Conservation (phyloP, 805 yeast genomes). For the Dipodascopsis uninucleata region DNA sequence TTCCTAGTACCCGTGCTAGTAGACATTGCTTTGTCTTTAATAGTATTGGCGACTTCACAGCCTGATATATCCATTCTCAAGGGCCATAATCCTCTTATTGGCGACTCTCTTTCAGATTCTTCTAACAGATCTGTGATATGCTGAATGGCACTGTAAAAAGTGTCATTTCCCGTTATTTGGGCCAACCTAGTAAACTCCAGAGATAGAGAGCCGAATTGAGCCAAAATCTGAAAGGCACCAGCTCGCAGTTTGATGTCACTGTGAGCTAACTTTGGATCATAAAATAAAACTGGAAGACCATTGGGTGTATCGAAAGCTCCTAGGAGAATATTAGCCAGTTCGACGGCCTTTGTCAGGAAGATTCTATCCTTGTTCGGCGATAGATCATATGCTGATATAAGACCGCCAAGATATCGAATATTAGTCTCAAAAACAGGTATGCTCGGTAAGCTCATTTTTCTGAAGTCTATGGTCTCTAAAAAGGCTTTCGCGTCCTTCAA, state of each 20-base stretch:
- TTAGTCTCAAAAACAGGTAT: conserved; percentile 52
- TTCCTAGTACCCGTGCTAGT: not conserved
- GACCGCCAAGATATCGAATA: conserved; percentile 52
- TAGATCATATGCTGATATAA: conserved; percentile 51
- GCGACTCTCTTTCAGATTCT: conserved; percentile 35
- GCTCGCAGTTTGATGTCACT: conserved; percentile 30
- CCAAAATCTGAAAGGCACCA: conserved; percentile 36
- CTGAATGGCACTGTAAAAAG: conserved; percentile 48
- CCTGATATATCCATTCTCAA: conserved; percentile 50
- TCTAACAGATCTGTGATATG: conserved; percentile 43
- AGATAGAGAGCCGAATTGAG: conserved; percentile 50
- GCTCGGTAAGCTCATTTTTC: conserved; percentile 41
- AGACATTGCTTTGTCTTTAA: not conserved
- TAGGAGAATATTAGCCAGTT: conserved; percentile 48
- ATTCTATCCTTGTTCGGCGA: conserved; percentile 37
- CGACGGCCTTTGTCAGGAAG: conserved; percentile 42
- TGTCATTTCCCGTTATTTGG: conserved; percentile 47
- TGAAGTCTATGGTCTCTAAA: conserved; percentile 42
- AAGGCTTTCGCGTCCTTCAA: conserved; percentile 40
- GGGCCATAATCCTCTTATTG: conserved; percentile 46
- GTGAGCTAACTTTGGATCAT: conserved; percentile 40
- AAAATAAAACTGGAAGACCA: conserved; percentile 49
- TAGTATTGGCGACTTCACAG: conserved; percentile 34
- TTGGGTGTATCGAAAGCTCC: conserved; percentile 60
- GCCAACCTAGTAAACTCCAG: conserved; percentile 53